Evolutionary conservation across 2,329 filamentous ascomycete genomes (phyloP).

Genomic region (Colletotrichum zoysiae): DNA sequence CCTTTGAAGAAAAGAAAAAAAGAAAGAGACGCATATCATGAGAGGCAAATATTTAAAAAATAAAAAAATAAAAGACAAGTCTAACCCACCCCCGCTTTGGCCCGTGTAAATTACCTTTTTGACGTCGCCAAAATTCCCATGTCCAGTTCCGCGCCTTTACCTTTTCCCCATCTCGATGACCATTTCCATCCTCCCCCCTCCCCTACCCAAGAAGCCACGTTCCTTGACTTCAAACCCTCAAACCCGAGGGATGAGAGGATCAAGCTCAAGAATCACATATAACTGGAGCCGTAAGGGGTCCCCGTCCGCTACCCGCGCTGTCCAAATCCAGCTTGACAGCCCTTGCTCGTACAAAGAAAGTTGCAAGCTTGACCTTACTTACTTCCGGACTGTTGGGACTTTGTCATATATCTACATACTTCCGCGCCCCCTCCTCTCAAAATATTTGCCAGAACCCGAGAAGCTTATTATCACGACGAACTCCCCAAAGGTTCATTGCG

Average conservation of each 20-base stretch:
- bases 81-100: constrained; percentile 2
- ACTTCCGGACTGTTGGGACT: neutral
- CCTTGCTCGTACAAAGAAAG: neutral
- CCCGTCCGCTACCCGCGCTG: constrained; percentile 1
- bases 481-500: constrained; percentile 3
- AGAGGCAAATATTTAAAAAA: neutral
- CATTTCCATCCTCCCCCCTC: neutral
- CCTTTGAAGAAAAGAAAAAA: neutral
- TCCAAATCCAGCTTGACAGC: neutral
- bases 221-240: constrained; percentile 1
- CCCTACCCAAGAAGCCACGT: neutral
- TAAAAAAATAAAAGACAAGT: neutral
- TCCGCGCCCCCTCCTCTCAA: neutral
- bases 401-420: constrained; percentile 3
- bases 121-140: neutral
- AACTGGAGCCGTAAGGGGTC: neutral
- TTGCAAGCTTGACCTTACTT: neutral
- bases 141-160: neutral
- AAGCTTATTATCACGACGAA: neutral
- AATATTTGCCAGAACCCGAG: no score
- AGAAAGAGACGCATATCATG: neutral
- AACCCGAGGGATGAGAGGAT: constrained; percentile 4
- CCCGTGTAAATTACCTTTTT: neutral
- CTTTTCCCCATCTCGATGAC: neutral
- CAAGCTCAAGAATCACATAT: constrained; percentile 15